phyloP scores from a whole-genome alignment of 2,329 filamentous ascomycete species.

The Botrytis cinerea region DNA sequence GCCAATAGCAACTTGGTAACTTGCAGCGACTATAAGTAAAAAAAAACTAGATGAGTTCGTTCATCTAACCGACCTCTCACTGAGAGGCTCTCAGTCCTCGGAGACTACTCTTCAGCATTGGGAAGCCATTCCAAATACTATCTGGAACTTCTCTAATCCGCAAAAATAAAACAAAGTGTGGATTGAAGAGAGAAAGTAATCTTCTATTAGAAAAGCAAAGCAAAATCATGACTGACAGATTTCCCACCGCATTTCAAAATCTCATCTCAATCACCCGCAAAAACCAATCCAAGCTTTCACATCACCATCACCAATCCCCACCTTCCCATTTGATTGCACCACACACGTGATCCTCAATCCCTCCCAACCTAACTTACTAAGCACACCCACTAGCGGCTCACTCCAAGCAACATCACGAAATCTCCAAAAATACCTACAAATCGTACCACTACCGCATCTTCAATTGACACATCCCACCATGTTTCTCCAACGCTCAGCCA shows the following conservation, averaged over 20 bases:
- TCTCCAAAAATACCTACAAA: constrained; percentile 18
- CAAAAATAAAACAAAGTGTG: neutral
- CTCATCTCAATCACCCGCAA: neutral
- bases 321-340: neutral
- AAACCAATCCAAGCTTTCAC: neutral
- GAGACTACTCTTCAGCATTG: neutral
- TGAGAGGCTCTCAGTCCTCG: too few species aligned
- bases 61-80: neutral
- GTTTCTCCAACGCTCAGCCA: constrained; percentile 65
- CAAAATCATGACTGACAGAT: neutral
- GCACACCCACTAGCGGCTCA: constrained; percentile 15
- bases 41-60: neutral
- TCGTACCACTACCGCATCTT: constrained; percentile 25
- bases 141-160: neutral
- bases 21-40: neutral
- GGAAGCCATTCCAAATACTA: neutral
- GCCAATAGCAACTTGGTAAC: neutral
- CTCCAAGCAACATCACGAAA: constrained; percentile 22
- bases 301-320: neutral
- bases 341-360: neutral
- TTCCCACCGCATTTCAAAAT: neutral
- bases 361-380: constrained; percentile 7
- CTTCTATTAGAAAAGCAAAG: neutral
- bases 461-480: constrained; percentile 46
- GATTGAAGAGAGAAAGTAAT: neutral